phyloP scores from a whole-genome alignment of 352 stramenopile genomes.

The Saprolegnia parasitica region DNA sequence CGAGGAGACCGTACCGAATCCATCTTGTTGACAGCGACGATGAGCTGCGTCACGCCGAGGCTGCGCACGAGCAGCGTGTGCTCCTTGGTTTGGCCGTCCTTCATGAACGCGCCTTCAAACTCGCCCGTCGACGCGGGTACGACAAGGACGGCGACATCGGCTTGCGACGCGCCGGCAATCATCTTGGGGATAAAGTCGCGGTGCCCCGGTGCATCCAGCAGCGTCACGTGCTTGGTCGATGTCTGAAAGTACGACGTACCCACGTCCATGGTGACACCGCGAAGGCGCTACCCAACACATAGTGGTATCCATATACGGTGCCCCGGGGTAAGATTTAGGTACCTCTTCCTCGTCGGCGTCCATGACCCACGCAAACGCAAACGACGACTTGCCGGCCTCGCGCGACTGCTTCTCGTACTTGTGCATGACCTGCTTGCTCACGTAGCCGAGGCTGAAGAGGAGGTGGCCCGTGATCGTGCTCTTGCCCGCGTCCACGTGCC shows the following conservation, averaged over 20 bases:
- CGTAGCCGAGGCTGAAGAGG: slow-evolving; percentile 87
- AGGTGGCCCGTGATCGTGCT: slow-evolving; percentile 96
- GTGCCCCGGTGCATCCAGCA: slow-evolving; percentile 96
- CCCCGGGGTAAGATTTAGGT: not conserved
- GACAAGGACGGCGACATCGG: slow-evolving; percentile 91
- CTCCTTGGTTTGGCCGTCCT: slow-evolving; percentile 96
- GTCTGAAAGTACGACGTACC: slow-evolving; percentile 92
- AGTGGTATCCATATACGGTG: slow-evolving; percentile 34
- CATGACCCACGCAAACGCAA: slow-evolving; percentile 95
- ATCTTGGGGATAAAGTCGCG: slow-evolving; percentile 97
- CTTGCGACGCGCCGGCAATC: slow-evolving; percentile 92
- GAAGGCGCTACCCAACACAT: slow-evolving; percentile 63
- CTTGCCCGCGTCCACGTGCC: slow-evolving; percentile 97
- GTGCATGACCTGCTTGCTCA: slow-evolving; percentile 83
- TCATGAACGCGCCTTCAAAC: slow-evolving; percentile 94
- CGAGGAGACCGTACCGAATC: slow-evolving; percentile 61
- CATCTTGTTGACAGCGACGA: slow-evolving; percentile 98
- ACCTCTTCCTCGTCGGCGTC: slow-evolving; percentile 81
- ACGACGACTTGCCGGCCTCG: slow-evolving; percentile 91
- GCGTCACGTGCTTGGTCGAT: slow-evolving; percentile 85
- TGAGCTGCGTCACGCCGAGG: slow-evolving; percentile 91
- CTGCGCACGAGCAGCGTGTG: slow-evolving; percentile 93
- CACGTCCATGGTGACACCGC: slow-evolving; percentile 98
- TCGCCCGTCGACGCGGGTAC: slow-evolving; percentile 92
- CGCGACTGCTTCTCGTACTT: slow-evolving; percentile 90